These are phyloP conservation scores for Elsinoe necatrix DNA, from an alignment of 2,329 filamentous ascomycete species.

Conservation along the genomic window DNA sequence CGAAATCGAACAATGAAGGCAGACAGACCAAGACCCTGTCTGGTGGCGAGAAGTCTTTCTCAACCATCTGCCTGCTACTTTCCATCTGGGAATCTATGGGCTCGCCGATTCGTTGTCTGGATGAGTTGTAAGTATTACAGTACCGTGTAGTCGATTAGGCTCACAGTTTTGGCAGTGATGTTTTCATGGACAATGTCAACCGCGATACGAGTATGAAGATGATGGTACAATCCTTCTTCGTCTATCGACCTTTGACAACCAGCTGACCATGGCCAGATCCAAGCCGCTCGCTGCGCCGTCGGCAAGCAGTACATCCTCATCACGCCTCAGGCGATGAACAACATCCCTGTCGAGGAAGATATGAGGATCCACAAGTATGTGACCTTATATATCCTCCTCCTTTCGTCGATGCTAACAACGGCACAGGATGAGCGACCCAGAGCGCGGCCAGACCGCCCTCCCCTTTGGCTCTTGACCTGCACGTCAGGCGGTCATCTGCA, in stretches of 20 bases:
- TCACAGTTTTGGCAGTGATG: conserved; percentile 45
- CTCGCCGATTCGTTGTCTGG: conserved; percentile 83
- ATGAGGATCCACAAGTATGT: conserved; percentile 68
- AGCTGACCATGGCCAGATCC: conserved; percentile 45
- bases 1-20: conserved; percentile 58
- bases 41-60: conserved; percentile 95
- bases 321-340: conserved; percentile 74
- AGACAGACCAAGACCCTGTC: conserved; percentile 86
- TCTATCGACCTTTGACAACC: conserved; percentile 32
- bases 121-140: conserved; percentile 59
- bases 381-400: not conserved
- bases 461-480: conserved; percentile 22
- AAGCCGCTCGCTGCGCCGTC: conserved; percentile 74
- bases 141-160: conserved; percentile 23
- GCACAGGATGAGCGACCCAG: conserved; percentile 40
- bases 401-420: not conserved
- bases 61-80: conserved; percentile 85
- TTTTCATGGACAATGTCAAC: conserved; percentile 98
- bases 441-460: conserved; percentile 42
- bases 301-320: conserved; percentile 94
- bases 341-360: conserved; percentile 53
- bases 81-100: conserved; percentile 98
- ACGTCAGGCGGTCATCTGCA: not conserved
- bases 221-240: conserved; percentile 46
- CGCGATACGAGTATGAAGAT: conserved; percentile 86